phyloP scores from a whole-genome alignment of 2,329 filamentous ascomycete species.

The Claviceps africana region DNA sequence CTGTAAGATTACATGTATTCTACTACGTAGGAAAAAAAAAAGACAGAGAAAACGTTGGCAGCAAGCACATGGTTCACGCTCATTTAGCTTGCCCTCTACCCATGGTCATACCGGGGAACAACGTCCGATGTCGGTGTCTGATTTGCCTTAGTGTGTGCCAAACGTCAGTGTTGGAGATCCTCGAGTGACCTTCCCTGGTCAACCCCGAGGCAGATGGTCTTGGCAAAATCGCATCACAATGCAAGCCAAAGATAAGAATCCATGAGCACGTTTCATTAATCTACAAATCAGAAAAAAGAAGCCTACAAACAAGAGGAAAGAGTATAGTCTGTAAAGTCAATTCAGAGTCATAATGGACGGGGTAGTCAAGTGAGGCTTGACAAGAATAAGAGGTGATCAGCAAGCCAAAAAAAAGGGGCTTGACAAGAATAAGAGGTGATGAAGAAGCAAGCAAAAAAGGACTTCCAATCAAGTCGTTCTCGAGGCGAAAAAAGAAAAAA shows the following conservation, averaged over 20 bases:
- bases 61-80: not conserved
- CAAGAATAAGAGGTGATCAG: not conserved
- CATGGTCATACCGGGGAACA: too few relatives aligned
- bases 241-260: not conserved
- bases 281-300: not conserved
- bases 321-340: not conserved
- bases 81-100: not conserved
- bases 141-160: not conserved
- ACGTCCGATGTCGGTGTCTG: not conserved
- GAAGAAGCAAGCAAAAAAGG: not conserved
- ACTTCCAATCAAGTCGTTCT: not conserved
- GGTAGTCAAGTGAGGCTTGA: not conserved
- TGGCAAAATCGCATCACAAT: not conserved
- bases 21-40: not conserved
- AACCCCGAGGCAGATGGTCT: not conserved
- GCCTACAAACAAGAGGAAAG: not conserved
- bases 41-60: not conserved
- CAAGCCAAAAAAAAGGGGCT: not conserved
- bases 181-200: too few relatives aligned
- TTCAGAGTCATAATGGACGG: not conserved
- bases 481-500: not conserved
- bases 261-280: not conserved
- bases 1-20: slow-evolving; percentile 3
- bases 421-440: not conserved
- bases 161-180: too few relatives aligned